Evolutionary conservation across 2,329 filamentous ascomycete species (phyloP).

Genomic region (Septoria linicola): DNA sequence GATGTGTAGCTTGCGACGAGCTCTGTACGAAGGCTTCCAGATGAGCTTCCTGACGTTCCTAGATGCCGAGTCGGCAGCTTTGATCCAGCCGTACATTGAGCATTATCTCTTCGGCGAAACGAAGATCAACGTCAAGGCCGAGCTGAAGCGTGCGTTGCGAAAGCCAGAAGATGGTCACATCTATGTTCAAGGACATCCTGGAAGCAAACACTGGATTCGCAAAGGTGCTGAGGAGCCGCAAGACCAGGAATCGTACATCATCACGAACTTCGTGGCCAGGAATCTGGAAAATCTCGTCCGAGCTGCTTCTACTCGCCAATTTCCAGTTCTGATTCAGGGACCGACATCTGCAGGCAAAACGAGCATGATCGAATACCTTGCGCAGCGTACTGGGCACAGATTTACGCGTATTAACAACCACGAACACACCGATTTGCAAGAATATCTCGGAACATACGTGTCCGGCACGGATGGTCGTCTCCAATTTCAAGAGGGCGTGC

Average conservation of each 20-base stretch:
- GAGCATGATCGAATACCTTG: slow-evolving; percentile 98
- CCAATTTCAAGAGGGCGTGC: slow-evolving; percentile 85
- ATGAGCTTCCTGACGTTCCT: slow-evolving; percentile 97
- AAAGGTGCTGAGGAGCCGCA: slow-evolving; percentile 67
- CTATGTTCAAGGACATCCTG: slow-evolving; percentile 63
- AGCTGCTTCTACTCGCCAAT: slow-evolving; percentile 85
- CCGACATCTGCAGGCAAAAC: slow-evolving; percentile 98
- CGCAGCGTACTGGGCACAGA: slow-evolving; percentile 93
- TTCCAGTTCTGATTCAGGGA: slow-evolving; percentile 92
- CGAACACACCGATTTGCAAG: slow-evolving; percentile 96
- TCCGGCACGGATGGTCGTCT: slow-evolving; percentile 82
- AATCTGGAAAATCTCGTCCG: slow-evolving; percentile 94
- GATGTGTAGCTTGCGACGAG: slow-evolving; percentile 78
- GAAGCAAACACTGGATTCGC: slow-evolving; percentile 65
- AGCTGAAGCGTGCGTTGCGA: slow-evolving; percentile 75
- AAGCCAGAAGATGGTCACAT: slow-evolving; percentile 71
- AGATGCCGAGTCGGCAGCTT: slow-evolving; percentile 73
- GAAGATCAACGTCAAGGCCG: slow-evolving; percentile 65
- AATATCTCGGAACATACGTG: slow-evolving; percentile 93
- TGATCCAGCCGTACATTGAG: slow-evolving; percentile 76
- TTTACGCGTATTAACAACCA: slow-evolving; percentile 99
- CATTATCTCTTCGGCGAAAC: slow-evolving; percentile 70
- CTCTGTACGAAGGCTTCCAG: slow-evolving; percentile 90
- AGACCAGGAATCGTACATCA: slow-evolving; percentile 86
- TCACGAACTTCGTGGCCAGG: slow-evolving; percentile 89